phyloP scores from a whole-genome alignment of 495 filamentous ascomycete species.

The Penicillium steckii region DNA sequence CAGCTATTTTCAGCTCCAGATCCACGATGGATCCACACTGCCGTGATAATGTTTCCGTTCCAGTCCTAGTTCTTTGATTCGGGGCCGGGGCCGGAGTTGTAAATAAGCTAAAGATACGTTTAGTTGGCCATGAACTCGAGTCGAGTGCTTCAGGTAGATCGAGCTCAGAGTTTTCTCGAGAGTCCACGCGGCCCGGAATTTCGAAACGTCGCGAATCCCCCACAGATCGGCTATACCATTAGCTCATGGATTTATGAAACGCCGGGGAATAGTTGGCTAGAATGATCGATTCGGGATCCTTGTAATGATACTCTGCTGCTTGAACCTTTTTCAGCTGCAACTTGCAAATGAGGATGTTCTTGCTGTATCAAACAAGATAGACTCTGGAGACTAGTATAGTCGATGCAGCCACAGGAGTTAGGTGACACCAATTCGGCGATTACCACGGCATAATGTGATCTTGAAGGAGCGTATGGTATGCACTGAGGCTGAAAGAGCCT shows the following conservation, averaged over 20 bases:
- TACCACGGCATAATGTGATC: neutral
- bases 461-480: neutral
- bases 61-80: neutral
- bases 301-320: too few species aligned
- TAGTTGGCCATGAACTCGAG: neutral
- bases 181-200: neutral
- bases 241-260: neutral
- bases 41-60: neutral
- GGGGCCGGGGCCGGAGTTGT: neutral
- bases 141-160: constrained; percentile 1
- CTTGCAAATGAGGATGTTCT: too few species aligned
- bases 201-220: constrained; percentile 1
- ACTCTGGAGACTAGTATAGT: neutral
- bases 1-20: constrained; percentile 19
- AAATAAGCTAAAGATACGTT: neutral
- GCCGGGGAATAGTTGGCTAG: neutral
- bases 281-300: neutral
- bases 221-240: neutral
- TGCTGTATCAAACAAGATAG: neutral
- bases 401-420: neutral
- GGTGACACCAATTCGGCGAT: neutral
- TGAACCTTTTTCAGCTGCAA: too few species aligned
- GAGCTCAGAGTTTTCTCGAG: neutral
- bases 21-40: constrained; percentile 9
- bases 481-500: neutral